Base-by-base conservation (phyloP, 108 stramenopile genomes). In the Chaetoceros tenuissimus region DNA sequence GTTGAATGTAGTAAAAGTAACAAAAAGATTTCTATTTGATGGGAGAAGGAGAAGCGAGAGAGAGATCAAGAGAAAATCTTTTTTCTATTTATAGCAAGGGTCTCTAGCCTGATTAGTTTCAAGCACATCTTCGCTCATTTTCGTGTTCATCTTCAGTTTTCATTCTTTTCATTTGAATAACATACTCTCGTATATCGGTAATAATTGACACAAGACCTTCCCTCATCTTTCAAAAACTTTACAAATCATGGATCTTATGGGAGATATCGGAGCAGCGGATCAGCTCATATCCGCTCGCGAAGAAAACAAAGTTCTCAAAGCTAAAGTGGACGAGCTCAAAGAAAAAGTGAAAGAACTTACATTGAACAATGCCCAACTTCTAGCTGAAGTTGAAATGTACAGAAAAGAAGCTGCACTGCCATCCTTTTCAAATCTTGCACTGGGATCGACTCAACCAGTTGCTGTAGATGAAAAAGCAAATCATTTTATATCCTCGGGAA, bases 381-480 rank as follows among this genome's bases (percentile, higher is more conserved):
- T 83, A 24, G 82, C 74, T 7, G 89, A 92, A 69, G 78, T 84
- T 21, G 90, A 92, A 68, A 68, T 84, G 21, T 91, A 81, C 50
- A 77, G 89, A 3, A 60, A 69, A 3, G 85, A 90, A 57, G 61
- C 46, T 1, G 31, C 66, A 3, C 24, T 54, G 7, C 23, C 63
- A 18, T 60, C 59, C 1, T 55, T 61, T 0, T 60, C 64, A 0
- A 29, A 61, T 7, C 16, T 57, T 1, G 50, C 16, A 17, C 18
- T 2, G 24, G 58, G 58, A 10, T 20, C 30, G 60, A 31, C 52
- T n/a, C 8, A 20, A 17, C 16, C 21, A 2, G 10, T 31, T 45
- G 23, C 2, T 3, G 57, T 55, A 48, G 68, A 68, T 44, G 64
- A 51, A 25, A 69, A 54, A 10, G 54, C 3, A 1, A 77, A 83